These are phyloP conservation scores for Exserohilum turcica DNA, from an alignment of 2,329 filamentous ascomycete genomes.

Conservation along the genomic window DNA sequence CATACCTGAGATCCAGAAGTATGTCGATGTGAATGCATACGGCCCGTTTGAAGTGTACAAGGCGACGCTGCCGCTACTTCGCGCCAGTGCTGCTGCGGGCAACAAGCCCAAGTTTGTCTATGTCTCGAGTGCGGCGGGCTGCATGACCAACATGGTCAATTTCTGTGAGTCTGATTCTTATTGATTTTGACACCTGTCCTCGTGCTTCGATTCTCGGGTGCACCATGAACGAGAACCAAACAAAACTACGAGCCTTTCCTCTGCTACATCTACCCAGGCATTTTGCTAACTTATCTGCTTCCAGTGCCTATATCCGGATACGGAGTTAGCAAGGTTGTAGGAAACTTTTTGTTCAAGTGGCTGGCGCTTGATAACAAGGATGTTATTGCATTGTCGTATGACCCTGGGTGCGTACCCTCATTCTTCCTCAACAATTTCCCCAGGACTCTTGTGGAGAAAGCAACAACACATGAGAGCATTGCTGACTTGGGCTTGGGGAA, in stretches of 20 bases:
- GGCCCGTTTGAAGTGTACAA: conserved; percentile 25
- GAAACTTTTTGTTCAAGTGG: conserved; percentile 26
- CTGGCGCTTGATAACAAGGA: conserved; percentile 21
- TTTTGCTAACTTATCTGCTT: not conserved
- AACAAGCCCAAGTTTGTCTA: conserved; percentile 19
- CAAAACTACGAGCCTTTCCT: too few relatives aligned
- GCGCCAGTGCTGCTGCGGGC: not conserved
- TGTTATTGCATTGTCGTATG: conserved; percentile 14
- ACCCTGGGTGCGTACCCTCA: conserved; percentile 22
- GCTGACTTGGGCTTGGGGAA: not conserved
- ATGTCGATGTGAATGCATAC: conserved; percentile 22
- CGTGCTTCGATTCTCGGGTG: too few relatives aligned
- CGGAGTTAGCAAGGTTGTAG: conserved; percentile 25
- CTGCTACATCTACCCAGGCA: too few relatives aligned
- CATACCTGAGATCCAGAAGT: conserved; percentile 12
- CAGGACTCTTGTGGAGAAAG: too few relatives aligned
- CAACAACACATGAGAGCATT: not conserved
- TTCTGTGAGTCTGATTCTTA: not conserved
- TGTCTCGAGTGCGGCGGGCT: conserved; percentile 19
- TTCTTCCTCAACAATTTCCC: not conserved
- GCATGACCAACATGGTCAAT: conserved; percentile 16
- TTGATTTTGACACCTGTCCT: too few relatives aligned
- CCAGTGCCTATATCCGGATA: conserved; percentile 12
- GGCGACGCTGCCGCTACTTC: conserved; percentile 15
- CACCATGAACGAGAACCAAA: too few relatives aligned